These are phyloP conservation scores for Lineolata rhizophorae DNA, from an alignment of 495 filamentous ascomycete genomes.

Conservation along the genomic window DNA sequence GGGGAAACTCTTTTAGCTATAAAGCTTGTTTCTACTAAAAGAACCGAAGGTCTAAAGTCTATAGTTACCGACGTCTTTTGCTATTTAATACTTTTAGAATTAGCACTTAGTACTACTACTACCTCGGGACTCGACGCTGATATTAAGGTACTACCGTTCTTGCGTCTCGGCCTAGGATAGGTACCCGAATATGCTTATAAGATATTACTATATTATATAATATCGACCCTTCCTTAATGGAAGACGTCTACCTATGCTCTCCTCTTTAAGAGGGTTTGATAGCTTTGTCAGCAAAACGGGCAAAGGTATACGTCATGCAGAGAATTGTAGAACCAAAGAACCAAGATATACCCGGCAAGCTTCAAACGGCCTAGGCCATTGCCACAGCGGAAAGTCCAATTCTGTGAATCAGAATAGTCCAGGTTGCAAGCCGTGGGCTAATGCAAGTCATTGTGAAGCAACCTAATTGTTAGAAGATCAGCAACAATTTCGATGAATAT, in stretches of 20 bases:
- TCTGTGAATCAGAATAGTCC: conserved; percentile 37
- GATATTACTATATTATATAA: conserved; percentile 25
- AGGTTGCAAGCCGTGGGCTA: conserved; percentile 26
- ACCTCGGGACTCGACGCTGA: conserved; percentile 6
- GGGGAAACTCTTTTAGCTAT: conserved; percentile 14
- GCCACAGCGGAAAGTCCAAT: conserved; percentile 27
- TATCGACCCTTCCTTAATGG: conserved; percentile 21
- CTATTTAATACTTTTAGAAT: conserved; percentile 23
- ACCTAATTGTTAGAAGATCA: conserved; percentile 25
- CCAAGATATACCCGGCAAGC: conserved; percentile 1
- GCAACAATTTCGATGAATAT: conserved; percentile 22
- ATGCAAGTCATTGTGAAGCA: conserved; percentile 35
- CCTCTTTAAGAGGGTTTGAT: conserved; percentile 24
- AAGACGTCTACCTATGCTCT: conserved; percentile 38
- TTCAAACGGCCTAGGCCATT: conserved; percentile 23
- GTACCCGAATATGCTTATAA: conserved; percentile 14
- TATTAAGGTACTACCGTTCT: conserved; percentile 26
- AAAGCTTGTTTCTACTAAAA: conserved; percentile 7
- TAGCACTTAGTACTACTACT: conserved; percentile 13
- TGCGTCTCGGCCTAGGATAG: conserved; percentile 8
- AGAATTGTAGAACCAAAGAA: conserved; percentile 6
- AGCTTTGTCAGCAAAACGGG: conserved; percentile 9
- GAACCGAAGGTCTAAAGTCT: conserved; percentile 14
- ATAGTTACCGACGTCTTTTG: conserved; percentile 29
- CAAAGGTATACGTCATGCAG: conserved; percentile 9